Percentiles rank a stretch among this genome's conserved stretches.
Evolutionary conservation across 768 basidiomycete genomes (phyloP).

Genomic region (Amanita jacksonii): DNA sequence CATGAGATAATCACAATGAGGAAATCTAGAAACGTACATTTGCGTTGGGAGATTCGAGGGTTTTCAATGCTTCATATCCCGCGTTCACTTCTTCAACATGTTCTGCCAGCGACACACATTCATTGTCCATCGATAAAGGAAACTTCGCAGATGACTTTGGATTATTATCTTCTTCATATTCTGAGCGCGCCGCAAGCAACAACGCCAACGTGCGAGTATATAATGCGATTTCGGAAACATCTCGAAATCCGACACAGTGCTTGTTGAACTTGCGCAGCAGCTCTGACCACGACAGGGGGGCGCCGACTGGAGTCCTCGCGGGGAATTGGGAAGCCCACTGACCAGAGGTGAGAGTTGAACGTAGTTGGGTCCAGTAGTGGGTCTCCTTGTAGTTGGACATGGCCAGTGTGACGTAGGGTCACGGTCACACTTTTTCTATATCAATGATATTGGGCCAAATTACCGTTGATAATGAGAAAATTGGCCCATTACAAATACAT

Average conservation of each 20-base stretch:
- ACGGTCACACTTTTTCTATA: no score
- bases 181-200: slow-evolving; percentile 37
- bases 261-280: slow-evolving; percentile 83
- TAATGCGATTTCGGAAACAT: slow-evolving; percentile 55
- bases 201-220: slow-evolving; percentile 58
- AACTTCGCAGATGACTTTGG: slow-evolving; percentile 14
- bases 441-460: no score
- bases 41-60: slow-evolving; percentile 36
- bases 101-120: slow-evolving; percentile 48
- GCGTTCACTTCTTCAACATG: slow-evolving; percentile 45
- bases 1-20: neutral
- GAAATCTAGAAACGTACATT: slow-evolving; percentile 39
- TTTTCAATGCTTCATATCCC: slow-evolving; percentile 47
- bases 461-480: no score
- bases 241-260: slow-evolving; percentile 54
- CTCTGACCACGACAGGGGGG: slow-evolving; percentile 59
- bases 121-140: slow-evolving; percentile 39
- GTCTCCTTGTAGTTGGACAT: slow-evolving; percentile 46
- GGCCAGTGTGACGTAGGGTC: no score
- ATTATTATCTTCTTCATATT: slow-evolving; percentile 46
- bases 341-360: slow-evolving; percentile 61
- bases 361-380: slow-evolving; percentile 73
- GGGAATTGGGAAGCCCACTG: slow-evolving; percentile 58
- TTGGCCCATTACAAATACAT: no score
- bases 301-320: slow-evolving; percentile 48